A percentile compares a stretch with the other conserved stretches of the same genome.
Conservation (phyloP, 2,329 filamentous ascomycete species). For the Cryphonectria nitschkei region DNA sequence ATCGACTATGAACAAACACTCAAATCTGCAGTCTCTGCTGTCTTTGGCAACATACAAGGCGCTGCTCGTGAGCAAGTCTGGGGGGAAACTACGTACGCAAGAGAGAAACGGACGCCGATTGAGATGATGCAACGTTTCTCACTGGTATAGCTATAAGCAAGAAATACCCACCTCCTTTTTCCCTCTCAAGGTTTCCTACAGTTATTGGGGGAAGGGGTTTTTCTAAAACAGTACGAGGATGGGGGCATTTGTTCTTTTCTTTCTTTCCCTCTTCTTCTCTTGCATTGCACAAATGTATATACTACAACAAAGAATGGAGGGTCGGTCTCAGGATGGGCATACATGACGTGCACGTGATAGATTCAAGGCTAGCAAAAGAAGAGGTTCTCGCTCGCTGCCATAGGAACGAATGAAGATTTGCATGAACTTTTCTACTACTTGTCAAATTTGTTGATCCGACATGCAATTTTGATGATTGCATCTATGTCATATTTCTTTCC, state of each 20-base stretch:
- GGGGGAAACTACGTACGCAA: neutral
- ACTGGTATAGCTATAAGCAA: conserved; percentile 16
- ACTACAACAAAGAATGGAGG: conserved; percentile 10
- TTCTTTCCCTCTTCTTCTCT: neutral
- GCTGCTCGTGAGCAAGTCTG: neutral
- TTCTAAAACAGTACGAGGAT: conserved; percentile 1
- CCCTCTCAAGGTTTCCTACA: conserved; percentile 7
- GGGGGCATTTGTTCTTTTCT: neutral
- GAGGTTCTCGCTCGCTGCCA: neutral
- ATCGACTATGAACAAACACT: neutral
- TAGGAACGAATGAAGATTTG: neutral
- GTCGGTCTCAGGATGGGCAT: conserved; percentile 8
- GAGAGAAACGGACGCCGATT: neutral
- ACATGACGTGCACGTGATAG: conserved; percentile 9
- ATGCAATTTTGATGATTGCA: neutral
- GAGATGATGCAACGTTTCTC: conserved; percentile 7
- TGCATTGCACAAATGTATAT: conserved; percentile 22
- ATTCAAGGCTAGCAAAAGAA: conserved; percentile 7
- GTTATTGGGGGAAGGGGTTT: neutral
- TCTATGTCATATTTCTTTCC: neutral
- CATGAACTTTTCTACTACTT: neutral
- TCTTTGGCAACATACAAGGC: neutral
- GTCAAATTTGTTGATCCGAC: too few species aligned
- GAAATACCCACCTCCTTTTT: conserved; percentile 27
- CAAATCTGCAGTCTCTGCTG: neutral